Conservation (phyloP, 495 filamentous ascomycete species). For the Aspergillus ellipticus region DNA sequence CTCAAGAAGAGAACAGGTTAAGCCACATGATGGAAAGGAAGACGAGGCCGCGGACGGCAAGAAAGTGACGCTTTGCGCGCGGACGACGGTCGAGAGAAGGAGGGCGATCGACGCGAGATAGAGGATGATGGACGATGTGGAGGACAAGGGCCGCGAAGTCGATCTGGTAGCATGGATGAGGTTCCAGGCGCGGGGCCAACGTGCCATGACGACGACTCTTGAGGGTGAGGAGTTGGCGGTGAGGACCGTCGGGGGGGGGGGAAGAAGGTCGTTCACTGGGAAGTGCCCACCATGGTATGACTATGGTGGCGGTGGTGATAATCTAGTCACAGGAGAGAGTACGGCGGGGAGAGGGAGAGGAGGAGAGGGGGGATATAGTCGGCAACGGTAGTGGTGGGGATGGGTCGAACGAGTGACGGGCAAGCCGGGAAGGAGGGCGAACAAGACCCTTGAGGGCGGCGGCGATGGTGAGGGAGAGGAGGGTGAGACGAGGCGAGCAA, state of each 20-base stretch:
- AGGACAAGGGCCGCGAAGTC: constrained; percentile 3
- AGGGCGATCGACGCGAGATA: constrained; percentile 8
- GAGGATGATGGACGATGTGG: constrained; percentile 1
- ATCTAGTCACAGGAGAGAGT: constrained; percentile 6
- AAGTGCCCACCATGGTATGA: constrained; percentile 2
- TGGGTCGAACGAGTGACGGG: background rate
- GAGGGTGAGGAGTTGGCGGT: constrained; percentile 4
- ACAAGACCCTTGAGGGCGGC: background rate
- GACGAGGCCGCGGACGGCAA: constrained; percentile 33
- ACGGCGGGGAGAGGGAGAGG: background rate
- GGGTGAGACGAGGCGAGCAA: background rate
- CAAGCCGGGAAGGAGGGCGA: background rate
- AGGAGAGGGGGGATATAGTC: background rate
- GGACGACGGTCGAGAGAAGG: constrained; percentile 19
- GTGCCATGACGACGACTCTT: constrained; percentile 14
- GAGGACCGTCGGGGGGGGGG: constrained; percentile 17
- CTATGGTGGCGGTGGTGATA: background rate
- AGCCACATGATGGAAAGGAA: constrained; percentile 48
- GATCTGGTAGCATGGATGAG: background rate
- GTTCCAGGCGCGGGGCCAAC: constrained; percentile 13
- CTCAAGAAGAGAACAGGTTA: constrained; percentile 41
- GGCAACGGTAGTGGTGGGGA: background rate
- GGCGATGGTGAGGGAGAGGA: background rate
- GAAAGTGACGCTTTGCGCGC: constrained; percentile 23
- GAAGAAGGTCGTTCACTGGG: constrained; percentile 2